Conservation (phyloP, 371 early-diverging fungal species). For the Chytridium lagenaria region DNA sequence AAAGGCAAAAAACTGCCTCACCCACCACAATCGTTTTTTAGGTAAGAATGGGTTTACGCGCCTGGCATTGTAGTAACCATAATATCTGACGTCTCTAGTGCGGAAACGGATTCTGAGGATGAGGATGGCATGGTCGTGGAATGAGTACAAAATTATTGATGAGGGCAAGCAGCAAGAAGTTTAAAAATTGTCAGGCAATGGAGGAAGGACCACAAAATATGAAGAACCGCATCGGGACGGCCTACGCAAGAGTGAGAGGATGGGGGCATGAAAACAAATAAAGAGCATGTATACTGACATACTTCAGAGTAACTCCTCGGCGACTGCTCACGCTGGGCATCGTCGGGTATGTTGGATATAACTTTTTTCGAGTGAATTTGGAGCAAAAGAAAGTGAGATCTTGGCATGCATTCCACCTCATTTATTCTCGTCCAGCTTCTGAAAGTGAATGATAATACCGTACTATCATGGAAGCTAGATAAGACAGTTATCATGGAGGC, state of each 20-base stretch:
- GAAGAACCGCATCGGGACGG: no score
- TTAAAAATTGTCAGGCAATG: no score
- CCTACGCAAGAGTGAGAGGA: no score
- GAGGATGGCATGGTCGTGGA: background rate
- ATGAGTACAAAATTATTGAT: no score
- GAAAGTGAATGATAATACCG: background rate
- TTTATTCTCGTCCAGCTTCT: background rate
- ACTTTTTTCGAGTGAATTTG: background rate
- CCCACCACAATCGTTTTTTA: background rate
- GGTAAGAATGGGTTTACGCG: background rate
- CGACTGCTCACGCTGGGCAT: background rate
- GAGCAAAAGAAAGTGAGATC: slow-evolving; percentile 16
- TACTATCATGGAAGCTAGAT: slow-evolving; percentile 9
- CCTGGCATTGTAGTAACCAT: no score
- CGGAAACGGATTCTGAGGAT: background rate
- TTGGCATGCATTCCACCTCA: background rate
- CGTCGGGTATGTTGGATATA: background rate
- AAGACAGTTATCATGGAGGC: slow-evolving; percentile 8
- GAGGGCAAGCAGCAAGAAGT: no score
- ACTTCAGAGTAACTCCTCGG: background rate
- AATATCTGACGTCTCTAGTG: no score
- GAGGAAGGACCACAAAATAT: no score
- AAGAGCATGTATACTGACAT: no score
- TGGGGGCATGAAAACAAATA: no score
- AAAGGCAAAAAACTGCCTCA: slow-evolving; percentile 11